Base-by-base conservation (phyloP, 2,329 filamentous ascomycete species). In the Pseudogymnoascus destructans region DNA sequence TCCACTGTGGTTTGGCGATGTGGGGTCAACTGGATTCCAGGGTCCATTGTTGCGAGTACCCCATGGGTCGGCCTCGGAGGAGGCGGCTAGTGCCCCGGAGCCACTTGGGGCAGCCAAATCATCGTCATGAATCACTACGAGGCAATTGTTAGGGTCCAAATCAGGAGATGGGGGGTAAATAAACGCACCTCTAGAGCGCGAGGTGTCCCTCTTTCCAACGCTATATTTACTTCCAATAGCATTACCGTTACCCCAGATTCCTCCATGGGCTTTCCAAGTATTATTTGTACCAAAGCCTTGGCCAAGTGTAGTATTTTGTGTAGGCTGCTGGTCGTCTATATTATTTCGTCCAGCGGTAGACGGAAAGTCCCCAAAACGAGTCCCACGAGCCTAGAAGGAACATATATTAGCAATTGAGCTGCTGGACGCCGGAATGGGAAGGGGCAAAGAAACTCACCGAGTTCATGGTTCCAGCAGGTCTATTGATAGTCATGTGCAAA, bases 1-100 rank as follows among this genome's bases (percentile, higher is more conserved):
- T 59, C 75, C 76, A 33, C 69, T 70, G 38, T 65, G 66, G 55
- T 70, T 70, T 36, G 73, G 71, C 6, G 73, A 72, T 10, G 73
- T 70, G 38, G 69, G 71, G 49, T 81, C 79, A 21, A 74, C 65
- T 5, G 72, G 71, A 62, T 77, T 79, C 86, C 86, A 89, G 13
- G 79, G 77, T 35, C 76, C 73, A 62, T 73, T 75, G 57, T 75
- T 72, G 49, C 74, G 74, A 57, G 70, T 71, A 60, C 66, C 70
- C 82, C 84, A 87, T 52, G 77, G 74, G 64, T 87, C 84, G 15
- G 80, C 79, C 66, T 89, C 84, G 8, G 86, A 87, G 40, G 82
- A 80, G 46, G 81, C 77, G 60, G 87, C 77, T 36, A 90, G 74
- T 60, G 85, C 86, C 61, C 82, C 78, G 5, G 86, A 88, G 55